Percentiles rank a stretch among this genome's conserved stretches.
Evolutionary conservation across 1,139 yeast species (phyloP).

Genomic region (Blastobotrys raffinosifermentans): DNA sequence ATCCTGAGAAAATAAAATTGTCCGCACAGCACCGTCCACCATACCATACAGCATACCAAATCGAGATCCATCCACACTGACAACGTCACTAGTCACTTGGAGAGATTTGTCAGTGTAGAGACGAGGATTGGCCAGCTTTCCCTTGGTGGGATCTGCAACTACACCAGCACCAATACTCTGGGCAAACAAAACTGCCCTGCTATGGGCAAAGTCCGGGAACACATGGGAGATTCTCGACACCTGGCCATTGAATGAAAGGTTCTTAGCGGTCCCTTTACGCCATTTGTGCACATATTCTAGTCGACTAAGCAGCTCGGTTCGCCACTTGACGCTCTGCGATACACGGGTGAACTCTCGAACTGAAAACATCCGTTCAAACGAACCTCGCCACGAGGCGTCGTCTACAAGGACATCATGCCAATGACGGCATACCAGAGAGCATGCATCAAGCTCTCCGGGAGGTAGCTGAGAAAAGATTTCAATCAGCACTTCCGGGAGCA

Average conservation of each 20-base stretch:
- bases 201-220: constrained; percentile 26
- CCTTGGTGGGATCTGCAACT: constrained; percentile 31
- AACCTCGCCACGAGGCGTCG: constrained; percentile 32
- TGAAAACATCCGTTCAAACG: constrained; percentile 21
- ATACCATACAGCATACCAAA: constrained; percentile 31
- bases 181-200: constrained; percentile 27
- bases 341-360: constrained; percentile 25
- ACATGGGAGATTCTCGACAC: constrained; percentile 24
- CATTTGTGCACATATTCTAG: constrained; percentile 27
- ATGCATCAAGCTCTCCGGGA: constrained; percentile 28
- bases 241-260: constrained; percentile 28
- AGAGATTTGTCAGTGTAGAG: constrained; percentile 24
- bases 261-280: constrained; percentile 25
- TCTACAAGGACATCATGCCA: constrained; percentile 30
- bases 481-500: constrained; percentile 37
- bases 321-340: constrained; percentile 27
- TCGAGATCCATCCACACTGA: constrained; percentile 27
- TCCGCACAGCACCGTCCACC: constrained; percentile 25
- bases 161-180: constrained; percentile 25
- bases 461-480: constrained; percentile 27
- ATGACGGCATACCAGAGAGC: constrained; percentile 28
- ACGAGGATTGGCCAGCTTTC: constrained; percentile 29
- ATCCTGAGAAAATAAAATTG: constrained; percentile 26
- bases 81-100: constrained; percentile 17
- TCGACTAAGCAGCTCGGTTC: constrained; percentile 28